Evolutionary conservation across 306 rosid genomes (phyloP).

Genomic region (Vicia villosa): DNA sequence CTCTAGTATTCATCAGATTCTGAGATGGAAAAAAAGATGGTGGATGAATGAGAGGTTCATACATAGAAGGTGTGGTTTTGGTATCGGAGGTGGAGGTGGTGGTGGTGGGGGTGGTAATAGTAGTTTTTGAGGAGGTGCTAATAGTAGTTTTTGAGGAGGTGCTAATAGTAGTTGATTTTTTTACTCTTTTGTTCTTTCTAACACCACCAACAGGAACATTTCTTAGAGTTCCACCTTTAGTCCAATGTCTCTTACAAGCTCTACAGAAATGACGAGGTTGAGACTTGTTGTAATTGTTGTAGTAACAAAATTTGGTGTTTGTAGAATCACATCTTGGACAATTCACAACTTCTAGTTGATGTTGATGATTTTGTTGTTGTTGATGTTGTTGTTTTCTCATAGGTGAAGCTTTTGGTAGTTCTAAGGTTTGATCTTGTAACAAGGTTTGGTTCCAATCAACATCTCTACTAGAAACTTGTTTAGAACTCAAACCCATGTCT

Average conservation of each 20-base stretch:
- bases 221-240: conserved; percentile 91
- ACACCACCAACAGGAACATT: conserved; percentile 95
- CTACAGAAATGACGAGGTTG: conserved; percentile 97
- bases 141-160: conserved; percentile 20
- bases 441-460: conserved; percentile 64
- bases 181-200: conserved; percentile 68
- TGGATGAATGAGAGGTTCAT: conserved; percentile 44
- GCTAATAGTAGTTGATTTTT: too few species aligned
- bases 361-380: conserved; percentile 50
- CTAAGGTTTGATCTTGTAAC: conserved; percentile 54
- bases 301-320: conserved; percentile 94
- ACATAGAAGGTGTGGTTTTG: conserved; percentile 40
- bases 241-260: conserved; percentile 96
- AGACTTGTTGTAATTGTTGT: conserved; percentile 90
- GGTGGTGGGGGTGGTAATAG: not conserved
- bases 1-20: conserved; percentile 32
- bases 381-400: conserved; percentile 50
- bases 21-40: conserved; percentile 46
- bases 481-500: conserved; percentile 87
- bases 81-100: too few species aligned
- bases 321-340: conserved; percentile 92
- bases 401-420: conserved; percentile 52
- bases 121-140: not conserved
- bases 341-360: conserved; percentile 63
- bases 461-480: conserved; percentile 69